phyloP scores from a whole-genome alignment of 768 basidiomycete species.

The Dioszegia aurantiaca region DNA sequence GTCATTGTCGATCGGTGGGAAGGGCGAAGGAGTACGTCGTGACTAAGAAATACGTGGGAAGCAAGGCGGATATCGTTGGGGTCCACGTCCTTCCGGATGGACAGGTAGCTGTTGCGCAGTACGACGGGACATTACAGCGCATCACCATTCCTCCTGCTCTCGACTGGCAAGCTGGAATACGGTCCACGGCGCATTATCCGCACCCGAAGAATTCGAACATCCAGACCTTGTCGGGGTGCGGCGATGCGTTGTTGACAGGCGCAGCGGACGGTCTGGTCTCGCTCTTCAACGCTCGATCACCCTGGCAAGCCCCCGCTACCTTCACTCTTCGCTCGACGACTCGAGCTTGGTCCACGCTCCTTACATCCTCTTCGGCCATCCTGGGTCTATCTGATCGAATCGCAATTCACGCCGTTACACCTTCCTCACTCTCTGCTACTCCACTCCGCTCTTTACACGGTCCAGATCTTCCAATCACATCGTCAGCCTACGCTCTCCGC shows the following conservation, averaged over 20 bases:
- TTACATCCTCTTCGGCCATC: slow-evolving; percentile 4
- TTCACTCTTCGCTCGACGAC: slow-evolving; percentile 9
- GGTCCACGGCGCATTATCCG: slow-evolving; percentile 28
- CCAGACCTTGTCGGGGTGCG: slow-evolving; percentile 11
- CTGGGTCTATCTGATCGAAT: slow-evolving; percentile 33
- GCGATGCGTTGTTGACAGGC: slow-evolving; percentile 24
- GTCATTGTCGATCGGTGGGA: slow-evolving; percentile 17
- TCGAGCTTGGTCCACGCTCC: slow-evolving; percentile 38
- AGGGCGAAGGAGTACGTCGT: slow-evolving; percentile 28
- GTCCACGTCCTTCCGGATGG: slow-evolving; percentile 17
- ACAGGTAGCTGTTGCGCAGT: slow-evolving; percentile 35
- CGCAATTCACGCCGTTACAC: slow-evolving; percentile 18
- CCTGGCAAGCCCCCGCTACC: slow-evolving; percentile 24
- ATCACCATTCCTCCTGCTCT: background rate
- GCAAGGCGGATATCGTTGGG: slow-evolving; percentile 37
- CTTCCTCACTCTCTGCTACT: slow-evolving; percentile 4
- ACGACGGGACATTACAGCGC: slow-evolving; percentile 37
- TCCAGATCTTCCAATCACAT: slow-evolving; percentile 31
- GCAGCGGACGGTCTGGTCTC: slow-evolving; percentile 24
- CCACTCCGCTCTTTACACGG: slow-evolving; percentile 21
- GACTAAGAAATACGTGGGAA: slow-evolving; percentile 19
- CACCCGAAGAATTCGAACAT: slow-evolving; percentile 21
- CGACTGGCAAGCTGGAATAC: slow-evolving; percentile 4
- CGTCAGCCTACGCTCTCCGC: slow-evolving; percentile 34
- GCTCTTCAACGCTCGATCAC: slow-evolving; percentile 26